Base-by-base conservation (phyloP, 2,329 filamentous ascomycete species). In the Magnaporthales sp. region DNA sequence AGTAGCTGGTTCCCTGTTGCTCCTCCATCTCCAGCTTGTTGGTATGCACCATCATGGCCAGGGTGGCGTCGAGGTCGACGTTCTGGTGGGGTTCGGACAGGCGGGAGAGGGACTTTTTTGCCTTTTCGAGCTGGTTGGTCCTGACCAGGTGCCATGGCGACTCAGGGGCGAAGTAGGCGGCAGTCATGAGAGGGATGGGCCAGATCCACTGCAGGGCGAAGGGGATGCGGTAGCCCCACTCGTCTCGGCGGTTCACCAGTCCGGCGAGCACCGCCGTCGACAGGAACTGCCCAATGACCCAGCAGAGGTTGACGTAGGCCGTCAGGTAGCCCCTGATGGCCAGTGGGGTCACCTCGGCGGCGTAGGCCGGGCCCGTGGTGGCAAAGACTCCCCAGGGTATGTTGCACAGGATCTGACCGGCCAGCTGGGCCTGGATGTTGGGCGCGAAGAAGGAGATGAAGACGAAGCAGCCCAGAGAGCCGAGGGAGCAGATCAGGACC, bases 391-490 rank as follows among this genome's bases (percentile, higher is more conserved):
- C 80, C 77, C 78, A 81, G 11, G 79, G 75, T 3, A 81, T 58
- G 58, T 63, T 68, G 65, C 65, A 63, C 6, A 85, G 72, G 67
- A 84, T 74, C 66, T 82, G 76, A 5, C 80, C 81, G 6, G 80
- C 75, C 2, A 83, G 72, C 38, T 83, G 73, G 15, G 80, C 75
- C 30, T 77, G 72, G 7, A 81, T 75, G 26, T 75, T 80, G 8
- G 77, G 77, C 0, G 82, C 80, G 65, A 84, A 84, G 74, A 84
- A 81, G 32, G 77, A 75, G 67, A 84, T 75, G 69, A 83, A 84
- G 70, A 84, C 78, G 69, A 81, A 81, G 10, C 70, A 76, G 6
- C 74, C 72, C 32, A 84, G 71, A 68, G 76, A 76, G 24, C 74
- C 73, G n/a, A 84, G 75, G 3, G 76, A 75, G 32, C 70, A 67